Percentiles rank a stretch among this genome's conserved stretches.
phyloP scores from a whole-genome alignment of 2,329 filamentous ascomycete species.

The Aureobasidium sp. region DNA sequence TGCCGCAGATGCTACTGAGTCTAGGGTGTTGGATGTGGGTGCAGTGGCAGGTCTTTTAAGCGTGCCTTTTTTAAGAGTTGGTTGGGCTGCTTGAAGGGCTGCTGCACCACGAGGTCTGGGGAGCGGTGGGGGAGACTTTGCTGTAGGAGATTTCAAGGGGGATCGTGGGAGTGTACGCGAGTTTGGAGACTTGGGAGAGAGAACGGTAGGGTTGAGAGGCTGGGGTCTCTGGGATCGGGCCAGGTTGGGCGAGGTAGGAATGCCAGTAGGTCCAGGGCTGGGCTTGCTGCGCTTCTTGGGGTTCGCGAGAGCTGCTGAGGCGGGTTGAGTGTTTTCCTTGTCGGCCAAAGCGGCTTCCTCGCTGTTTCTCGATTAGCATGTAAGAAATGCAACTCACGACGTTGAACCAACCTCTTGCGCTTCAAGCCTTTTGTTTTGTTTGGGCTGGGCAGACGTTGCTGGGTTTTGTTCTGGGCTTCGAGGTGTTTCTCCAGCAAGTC shows the following conservation, averaged over 20 bases:
- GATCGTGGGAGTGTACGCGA: slow-evolving; percentile 60
- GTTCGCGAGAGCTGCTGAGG: slow-evolving; percentile 47
- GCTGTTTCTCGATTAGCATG: slow-evolving; percentile 38
- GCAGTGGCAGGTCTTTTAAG: slow-evolving; percentile 14
- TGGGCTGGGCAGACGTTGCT: slow-evolving; percentile 6
- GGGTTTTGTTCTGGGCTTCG: slow-evolving; percentile 25
- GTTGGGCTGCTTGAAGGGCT: background rate
- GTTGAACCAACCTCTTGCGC: slow-evolving; percentile 28
- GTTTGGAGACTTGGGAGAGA: slow-evolving; percentile 80
- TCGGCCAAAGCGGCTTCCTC: slow-evolving; percentile 56
- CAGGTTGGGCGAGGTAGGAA: slow-evolving; percentile 22
- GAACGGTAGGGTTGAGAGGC: slow-evolving; percentile 49
- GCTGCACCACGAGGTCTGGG: slow-evolving; percentile 3
- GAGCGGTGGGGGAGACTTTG: slow-evolving; percentile 24
- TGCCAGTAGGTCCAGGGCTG: slow-evolving; percentile 30
- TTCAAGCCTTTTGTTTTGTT: slow-evolving; percentile 22
- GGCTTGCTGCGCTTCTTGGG: slow-evolving; percentile 58
- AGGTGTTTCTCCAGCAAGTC: slow-evolving; percentile 60
- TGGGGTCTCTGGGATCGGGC: slow-evolving; percentile 25
- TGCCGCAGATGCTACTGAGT: slow-evolving; percentile 53
- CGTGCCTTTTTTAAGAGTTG: background rate
- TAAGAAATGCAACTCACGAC: slow-evolving; percentile 19
- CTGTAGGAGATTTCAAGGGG: slow-evolving; percentile 37
- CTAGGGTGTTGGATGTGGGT: slow-evolving; percentile 36
- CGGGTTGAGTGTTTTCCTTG: slow-evolving; percentile 67